These are phyloP conservation scores for Cucumis sativus DNA, from an alignment of 306 rosid genomes.

Conservation along the genomic window Cucumber_9930_V3 NC_026660.2:5080001-5080500, in stretches of 20 bases:
- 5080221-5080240: background rate
- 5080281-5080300: constrained; percentile 4
- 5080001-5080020: background rate
- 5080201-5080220: background rate
- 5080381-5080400: constrained; percentile 3
- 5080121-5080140: background rate
- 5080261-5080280: background rate
- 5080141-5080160: background rate
- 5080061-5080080: background rate
- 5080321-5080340: background rate
- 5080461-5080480: background rate
- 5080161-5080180: background rate
- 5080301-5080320: constrained; percentile 7
- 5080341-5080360: constrained; percentile 10
- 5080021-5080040: background rate
- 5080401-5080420: constrained; percentile 9
- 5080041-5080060: background rate
- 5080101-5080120: background rate
- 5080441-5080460: background rate
- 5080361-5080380: constrained; percentile 9
- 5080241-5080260: background rate
- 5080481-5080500: background rate
- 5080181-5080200: background rate
- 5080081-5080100: background rate
- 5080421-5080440: constrained; percentile 14